Evolutionary conservation across 2,329 filamentous ascomycete genomes (phyloP).

Genomic region (Phaeophleospora eucalypticola): DNA sequence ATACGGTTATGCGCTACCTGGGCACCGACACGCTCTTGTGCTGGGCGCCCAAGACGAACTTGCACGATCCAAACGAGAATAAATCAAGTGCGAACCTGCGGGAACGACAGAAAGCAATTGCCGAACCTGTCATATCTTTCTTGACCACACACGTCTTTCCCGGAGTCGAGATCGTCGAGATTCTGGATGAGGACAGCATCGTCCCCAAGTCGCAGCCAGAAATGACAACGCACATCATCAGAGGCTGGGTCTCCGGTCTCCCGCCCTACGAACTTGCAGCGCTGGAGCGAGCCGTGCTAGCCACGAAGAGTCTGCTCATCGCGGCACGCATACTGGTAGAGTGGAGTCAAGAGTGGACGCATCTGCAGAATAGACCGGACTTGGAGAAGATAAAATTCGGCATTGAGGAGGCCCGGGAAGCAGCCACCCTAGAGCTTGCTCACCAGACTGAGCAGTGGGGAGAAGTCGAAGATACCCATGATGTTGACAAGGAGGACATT

Average conservation of each 20-base stretch:
- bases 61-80: conserved; percentile 40
- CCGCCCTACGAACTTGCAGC: conserved; percentile 79
- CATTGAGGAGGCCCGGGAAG: conserved; percentile 74
- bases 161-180: conserved; percentile 70
- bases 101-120: conserved; percentile 65
- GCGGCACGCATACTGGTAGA: conserved; percentile 74
- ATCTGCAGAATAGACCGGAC: conserved; percentile 42
- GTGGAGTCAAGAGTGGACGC: conserved; percentile 73
- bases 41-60: conserved; percentile 64
- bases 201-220: conserved; percentile 69
- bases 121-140: conserved; percentile 67
- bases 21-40: conserved; percentile 90
- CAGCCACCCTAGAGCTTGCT: conserved; percentile 75
- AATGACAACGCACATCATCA: conserved; percentile 71
- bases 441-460: conserved; percentile 94
- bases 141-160: conserved; percentile 76
- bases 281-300: conserved; percentile 76
- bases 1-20: conserved; percentile 75
- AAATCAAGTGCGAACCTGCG: conserved; percentile 48
- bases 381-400: conserved; percentile 56
- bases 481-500: conserved; percentile 89
- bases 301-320: conserved; percentile 79
- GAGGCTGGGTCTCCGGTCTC: conserved; percentile 70
- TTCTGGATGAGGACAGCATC: conserved; percentile 75
- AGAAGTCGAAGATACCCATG: conserved; percentile 96